phyloP scores from a whole-genome alignment of 352 stramenopile species.

The Globisporangium orthogonon region DNA sequence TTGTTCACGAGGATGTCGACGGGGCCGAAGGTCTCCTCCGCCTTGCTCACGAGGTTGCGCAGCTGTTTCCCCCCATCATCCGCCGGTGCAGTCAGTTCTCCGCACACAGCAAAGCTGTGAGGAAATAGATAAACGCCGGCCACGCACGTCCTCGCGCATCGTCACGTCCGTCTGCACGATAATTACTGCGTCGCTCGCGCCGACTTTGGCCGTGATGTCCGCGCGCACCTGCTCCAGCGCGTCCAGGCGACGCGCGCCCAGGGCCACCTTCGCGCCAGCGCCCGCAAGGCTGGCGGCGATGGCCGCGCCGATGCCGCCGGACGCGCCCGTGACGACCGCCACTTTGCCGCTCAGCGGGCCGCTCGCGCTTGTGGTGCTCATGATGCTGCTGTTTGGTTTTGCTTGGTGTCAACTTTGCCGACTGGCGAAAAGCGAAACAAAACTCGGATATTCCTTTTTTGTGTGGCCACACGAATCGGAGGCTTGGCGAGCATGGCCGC shows the following conservation, averaged over 20 bases:
- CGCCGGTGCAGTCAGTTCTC: neutral
- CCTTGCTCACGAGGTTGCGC: conserved; percentile 48
- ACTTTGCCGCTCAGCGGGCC: conserved; percentile 64
- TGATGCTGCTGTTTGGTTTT: neutral
- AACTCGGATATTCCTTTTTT: neutral
- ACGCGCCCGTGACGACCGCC: conserved; percentile 84
- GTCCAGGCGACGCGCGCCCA: conserved; percentile 69
- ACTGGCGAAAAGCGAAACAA: neutral
- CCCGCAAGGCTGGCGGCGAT: conserved; percentile 70
- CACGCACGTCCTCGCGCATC: conserved; percentile 44
- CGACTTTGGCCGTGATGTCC: conserved; percentile 22
- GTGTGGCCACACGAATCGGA: too few relatives aligned
- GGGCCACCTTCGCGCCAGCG: conserved; percentile 73
- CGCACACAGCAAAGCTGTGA: neutral
- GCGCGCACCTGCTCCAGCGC: conserved; percentile 42
- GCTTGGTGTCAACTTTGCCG: neutral
- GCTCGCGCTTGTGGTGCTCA: neutral
- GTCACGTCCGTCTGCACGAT: conserved; percentile 62
- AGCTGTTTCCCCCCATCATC: conserved; percentile 16
- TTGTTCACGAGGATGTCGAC: conserved; percentile 91
- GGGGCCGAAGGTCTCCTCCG: conserved; percentile 51
- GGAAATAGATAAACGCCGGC: neutral
- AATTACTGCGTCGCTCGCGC: conserved; percentile 23
- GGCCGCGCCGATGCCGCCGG: conserved; percentile 79
- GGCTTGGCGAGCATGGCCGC: too few relatives aligned